A percentile compares a stretch with the other conserved stretches of the same genome.
Evolutionary conservation across 768 basidiomycete species (phyloP).

Genomic region (Sutorius australiensis): DNA sequence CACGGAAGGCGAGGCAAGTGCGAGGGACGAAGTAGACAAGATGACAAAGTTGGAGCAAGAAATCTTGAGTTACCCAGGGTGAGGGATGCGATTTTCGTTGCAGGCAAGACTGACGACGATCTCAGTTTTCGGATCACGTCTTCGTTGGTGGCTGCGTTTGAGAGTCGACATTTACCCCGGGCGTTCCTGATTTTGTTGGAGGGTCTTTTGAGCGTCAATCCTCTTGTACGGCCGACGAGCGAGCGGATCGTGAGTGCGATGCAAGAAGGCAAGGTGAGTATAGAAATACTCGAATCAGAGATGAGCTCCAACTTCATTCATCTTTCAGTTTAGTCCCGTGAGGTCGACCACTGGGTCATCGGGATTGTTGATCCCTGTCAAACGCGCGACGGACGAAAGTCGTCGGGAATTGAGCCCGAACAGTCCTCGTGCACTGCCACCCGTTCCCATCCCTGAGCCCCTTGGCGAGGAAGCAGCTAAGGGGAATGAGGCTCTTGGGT

Average conservation of each 20-base stretch:
- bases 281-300: neutral
- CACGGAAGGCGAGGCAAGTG: constrained; percentile 51
- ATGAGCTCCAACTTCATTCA: neutral
- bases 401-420: constrained; percentile 12
- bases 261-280: constrained; percentile 68
- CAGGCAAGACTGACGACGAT: constrained; percentile 6
- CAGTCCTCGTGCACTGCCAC: constrained; percentile 15
- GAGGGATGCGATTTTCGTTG: constrained; percentile 13
- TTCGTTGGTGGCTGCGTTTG: constrained; percentile 52
- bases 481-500: neutral
- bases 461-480: neutral
- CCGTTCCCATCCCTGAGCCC: constrained; percentile 7
- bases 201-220: constrained; percentile 58
- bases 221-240: constrained; percentile 62
- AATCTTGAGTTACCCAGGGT: constrained; percentile 75
- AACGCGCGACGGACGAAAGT: constrained; percentile 9
- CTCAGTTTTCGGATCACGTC: constrained; percentile 52
- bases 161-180: constrained; percentile 67
- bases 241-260: constrained; percentile 70
- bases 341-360: constrained; percentile 6
- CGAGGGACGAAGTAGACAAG: constrained; percentile 54
- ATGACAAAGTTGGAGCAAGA: constrained; percentile 69
- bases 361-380: constrained; percentile 24
- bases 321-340: constrained; percentile 29
- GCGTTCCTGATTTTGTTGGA: constrained; percentile 72